Conservation (phyloP, 352 stramenopile species). For the Phytophthora europaea region DNA sequence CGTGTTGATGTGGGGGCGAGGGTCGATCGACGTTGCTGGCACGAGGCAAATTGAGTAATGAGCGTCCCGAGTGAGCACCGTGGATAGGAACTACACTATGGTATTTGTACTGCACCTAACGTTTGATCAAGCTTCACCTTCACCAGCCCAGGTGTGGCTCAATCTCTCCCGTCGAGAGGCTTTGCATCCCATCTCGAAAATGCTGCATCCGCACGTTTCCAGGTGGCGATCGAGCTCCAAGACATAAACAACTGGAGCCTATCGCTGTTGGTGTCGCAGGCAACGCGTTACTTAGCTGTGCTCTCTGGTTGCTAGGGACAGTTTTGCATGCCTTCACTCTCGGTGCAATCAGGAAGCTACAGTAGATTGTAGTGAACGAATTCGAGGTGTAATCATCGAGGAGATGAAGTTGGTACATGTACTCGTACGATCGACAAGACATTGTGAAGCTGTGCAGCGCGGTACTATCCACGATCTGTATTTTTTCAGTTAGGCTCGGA, state of each 20-base stretch:
- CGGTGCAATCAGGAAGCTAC: no score
- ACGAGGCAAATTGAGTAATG: constrained; percentile 27
- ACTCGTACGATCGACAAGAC: no score
- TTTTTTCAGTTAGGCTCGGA: constrained; percentile 35
- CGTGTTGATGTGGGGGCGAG: neutral
- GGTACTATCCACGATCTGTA: constrained; percentile 36
- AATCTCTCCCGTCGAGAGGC: neutral
- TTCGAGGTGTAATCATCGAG: no score
- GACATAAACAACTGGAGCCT: constrained; percentile 24
- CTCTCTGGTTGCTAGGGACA: no score
- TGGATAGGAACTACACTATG: neutral
- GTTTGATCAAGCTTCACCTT: neutral
- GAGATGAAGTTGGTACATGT: no score
- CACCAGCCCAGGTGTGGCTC: neutral
- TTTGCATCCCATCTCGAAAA: constrained; percentile 20
- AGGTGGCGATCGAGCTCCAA: neutral
- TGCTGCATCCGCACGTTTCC: constrained; percentile 13
- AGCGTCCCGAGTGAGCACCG: neutral
- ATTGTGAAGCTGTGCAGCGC: constrained; percentile 9
- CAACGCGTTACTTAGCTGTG: neutral
- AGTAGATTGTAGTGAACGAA: no score
- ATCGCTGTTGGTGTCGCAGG: constrained; percentile 16
- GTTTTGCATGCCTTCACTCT: no score
- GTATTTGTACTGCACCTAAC: no score
- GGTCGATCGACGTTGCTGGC: constrained; percentile 1